Conservation (phyloP, 805 yeast genomes). For the Yamadazyma ubonensis region DNA sequence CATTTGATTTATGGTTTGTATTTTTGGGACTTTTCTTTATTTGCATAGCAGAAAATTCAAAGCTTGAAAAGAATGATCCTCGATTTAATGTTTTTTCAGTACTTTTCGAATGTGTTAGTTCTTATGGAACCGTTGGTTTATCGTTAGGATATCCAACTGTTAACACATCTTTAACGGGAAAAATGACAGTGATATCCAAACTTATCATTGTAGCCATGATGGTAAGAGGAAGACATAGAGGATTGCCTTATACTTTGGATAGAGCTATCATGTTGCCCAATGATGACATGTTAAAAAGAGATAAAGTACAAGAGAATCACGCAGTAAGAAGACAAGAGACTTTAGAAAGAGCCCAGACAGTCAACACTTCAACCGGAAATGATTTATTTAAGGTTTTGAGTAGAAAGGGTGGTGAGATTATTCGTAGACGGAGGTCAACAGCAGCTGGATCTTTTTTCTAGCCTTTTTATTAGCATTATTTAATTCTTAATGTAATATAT, state of each 20-base stretch:
- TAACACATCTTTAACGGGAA: constrained; percentile 68
- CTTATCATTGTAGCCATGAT: constrained; percentile 84
- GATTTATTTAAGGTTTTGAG: constrained; percentile 14
- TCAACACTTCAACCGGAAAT: constrained; percentile 11
- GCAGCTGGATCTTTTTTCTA: constrained; percentile 3
- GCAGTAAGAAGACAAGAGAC: constrained; percentile 34
- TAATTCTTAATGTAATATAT: no score
- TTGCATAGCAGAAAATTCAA: constrained; percentile 79
- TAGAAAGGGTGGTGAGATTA: constrained; percentile 15
- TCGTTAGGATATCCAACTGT: constrained; percentile 77
- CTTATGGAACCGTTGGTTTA: constrained; percentile 95
- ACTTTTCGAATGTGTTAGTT: constrained; percentile 87
- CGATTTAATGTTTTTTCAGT: constrained; percentile 67
- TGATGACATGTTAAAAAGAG: constrained; percentile 60
- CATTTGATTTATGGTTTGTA: constrained; percentile 93
- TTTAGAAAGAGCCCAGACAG: constrained; percentile 21
- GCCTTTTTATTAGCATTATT: background rate
- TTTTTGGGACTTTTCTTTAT: constrained; percentile 82
- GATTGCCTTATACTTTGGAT: constrained; percentile 88
- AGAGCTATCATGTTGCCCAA: constrained; percentile 89
- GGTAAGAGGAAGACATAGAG: constrained; percentile 95
- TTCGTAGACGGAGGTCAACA: constrained; percentile 9
- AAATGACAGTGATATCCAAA: constrained; percentile 73
- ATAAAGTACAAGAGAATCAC: constrained; percentile 56
- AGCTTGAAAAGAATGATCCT: constrained; percentile 43